Conservation (phyloP, 805 yeast genomes). For the Candida pini region DNA sequence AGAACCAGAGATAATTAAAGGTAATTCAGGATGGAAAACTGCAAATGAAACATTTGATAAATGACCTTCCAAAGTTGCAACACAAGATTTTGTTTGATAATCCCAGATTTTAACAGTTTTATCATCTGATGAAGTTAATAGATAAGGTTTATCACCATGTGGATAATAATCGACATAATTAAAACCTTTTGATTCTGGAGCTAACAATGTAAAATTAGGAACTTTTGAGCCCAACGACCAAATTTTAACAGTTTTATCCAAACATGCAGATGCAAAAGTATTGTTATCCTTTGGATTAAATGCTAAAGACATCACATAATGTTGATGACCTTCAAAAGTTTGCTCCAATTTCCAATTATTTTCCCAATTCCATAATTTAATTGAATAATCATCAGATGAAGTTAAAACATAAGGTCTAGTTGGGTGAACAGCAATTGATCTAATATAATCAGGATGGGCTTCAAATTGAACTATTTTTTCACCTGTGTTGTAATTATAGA, state of each 20-base stretch:
- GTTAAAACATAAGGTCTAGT: slow-evolving; percentile 84
- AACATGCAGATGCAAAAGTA: slow-evolving; percentile 95
- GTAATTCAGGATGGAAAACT: slow-evolving; percentile 95
- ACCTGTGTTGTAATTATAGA: slow-evolving; percentile 91
- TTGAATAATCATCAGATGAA: slow-evolving; percentile 85
- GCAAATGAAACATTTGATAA: slow-evolving; percentile 94
- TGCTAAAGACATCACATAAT: slow-evolving; percentile 89
- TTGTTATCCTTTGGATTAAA: slow-evolving; percentile 97
- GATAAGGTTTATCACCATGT: slow-evolving; percentile 93
- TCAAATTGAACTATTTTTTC: slow-evolving; percentile 94
- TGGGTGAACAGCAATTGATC: slow-evolving; percentile 92
- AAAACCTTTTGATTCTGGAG: slow-evolving; percentile 91
- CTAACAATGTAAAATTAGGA: slow-evolving; percentile 87
- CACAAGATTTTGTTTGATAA: slow-evolving; percentile 93
- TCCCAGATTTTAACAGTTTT: slow-evolving; percentile 89
- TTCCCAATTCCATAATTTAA: slow-evolving; percentile 98
- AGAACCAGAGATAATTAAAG: slow-evolving; percentile 90
- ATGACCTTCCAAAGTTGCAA: slow-evolving; percentile 93
- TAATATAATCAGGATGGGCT: slow-evolving; percentile 96
- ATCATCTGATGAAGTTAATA: slow-evolving; percentile 89
- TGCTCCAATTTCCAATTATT: slow-evolving; percentile 86
- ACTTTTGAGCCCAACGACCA: slow-evolving; percentile 88
- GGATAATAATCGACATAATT: slow-evolving; percentile 97
- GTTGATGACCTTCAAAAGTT: slow-evolving; percentile 91
- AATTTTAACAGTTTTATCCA: slow-evolving; percentile 93